Conservation (phyloP, 2,329 filamentous ascomycete genomes). For the Cytospora schulzeri region DNA sequence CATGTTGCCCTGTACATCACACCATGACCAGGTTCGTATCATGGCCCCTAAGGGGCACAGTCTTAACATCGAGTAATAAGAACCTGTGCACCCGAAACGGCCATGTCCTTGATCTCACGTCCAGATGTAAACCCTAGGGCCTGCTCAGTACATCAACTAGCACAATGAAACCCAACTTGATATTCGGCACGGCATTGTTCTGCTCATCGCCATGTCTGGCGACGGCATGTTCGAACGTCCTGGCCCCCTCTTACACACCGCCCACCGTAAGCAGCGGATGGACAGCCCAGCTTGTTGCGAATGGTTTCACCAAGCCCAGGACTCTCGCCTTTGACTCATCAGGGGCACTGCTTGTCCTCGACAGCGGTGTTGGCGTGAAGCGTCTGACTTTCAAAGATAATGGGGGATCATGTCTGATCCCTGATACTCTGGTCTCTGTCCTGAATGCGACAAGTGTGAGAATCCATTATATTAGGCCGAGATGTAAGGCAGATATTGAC, state of each 20-base stretch:
- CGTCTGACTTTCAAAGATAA: constrained; percentile 46
- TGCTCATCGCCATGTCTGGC: neutral
- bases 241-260: constrained; percentile 39
- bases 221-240: constrained; percentile 12
- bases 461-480: neutral
- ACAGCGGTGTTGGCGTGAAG: constrained; percentile 46
- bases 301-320: constrained; percentile 45
- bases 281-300: constrained; percentile 47
- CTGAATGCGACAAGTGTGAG: constrained; percentile 42
- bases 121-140: neutral
- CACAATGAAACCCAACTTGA: neutral
- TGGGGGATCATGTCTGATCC: constrained; percentile 44
- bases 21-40: neutral
- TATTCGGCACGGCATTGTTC: neutral
- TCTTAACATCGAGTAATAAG: neutral
- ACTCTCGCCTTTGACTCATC: constrained; percentile 48
- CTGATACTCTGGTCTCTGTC: constrained; percentile 27
- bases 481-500: neutral
- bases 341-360: constrained; percentile 49
- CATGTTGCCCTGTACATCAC: neutral
- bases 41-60: neutral
- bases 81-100: neutral
- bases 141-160: neutral
- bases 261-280: constrained; percentile 47
- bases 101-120: neutral